A percentile compares a stretch with the other conserved stretches of the same genome.
Conservation (phyloP, 129 eudicot species). For the Gnaphalium uliginosum region DNA sequence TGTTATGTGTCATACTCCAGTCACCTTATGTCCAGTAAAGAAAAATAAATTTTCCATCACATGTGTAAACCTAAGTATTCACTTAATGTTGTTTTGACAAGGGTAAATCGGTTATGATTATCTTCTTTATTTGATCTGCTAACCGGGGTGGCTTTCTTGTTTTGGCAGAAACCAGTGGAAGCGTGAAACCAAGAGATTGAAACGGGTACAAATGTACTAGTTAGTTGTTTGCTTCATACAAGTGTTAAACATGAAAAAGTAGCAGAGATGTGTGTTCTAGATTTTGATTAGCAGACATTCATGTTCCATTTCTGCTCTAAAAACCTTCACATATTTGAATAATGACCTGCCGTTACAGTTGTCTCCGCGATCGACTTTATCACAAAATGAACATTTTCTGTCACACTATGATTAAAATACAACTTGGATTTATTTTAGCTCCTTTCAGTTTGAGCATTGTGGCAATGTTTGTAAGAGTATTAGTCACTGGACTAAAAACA, state of each 20-base stretch:
- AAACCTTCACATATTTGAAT: background rate
- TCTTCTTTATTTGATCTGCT: background rate
- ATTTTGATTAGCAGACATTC: background rate
- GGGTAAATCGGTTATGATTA: background rate
- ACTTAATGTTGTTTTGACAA: background rate
- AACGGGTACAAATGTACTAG: background rate
- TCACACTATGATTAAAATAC: background rate
- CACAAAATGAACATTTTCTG: background rate
- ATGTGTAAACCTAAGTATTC: background rate
- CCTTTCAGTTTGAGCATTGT: no score
- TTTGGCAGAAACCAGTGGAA: slow-evolving; percentile 5
- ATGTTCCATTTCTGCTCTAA: background rate
- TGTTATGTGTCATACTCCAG: background rate
- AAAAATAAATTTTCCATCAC: background rate
- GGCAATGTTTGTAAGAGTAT: background rate
- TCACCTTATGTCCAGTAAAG: background rate
- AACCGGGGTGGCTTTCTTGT: background rate
- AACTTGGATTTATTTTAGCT: no score
- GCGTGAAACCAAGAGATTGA: background rate
- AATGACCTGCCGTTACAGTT: background rate
- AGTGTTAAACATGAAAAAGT: background rate
- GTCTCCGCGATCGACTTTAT: background rate
- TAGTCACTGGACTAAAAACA: no score
- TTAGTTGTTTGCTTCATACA: background rate
- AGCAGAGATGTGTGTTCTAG: background rate